Evolutionary conservation across 1,139 yeast species (phyloP), one percentile per base, ranked within the genome.

Genomic region (Kodamaea suecica): DNA sequence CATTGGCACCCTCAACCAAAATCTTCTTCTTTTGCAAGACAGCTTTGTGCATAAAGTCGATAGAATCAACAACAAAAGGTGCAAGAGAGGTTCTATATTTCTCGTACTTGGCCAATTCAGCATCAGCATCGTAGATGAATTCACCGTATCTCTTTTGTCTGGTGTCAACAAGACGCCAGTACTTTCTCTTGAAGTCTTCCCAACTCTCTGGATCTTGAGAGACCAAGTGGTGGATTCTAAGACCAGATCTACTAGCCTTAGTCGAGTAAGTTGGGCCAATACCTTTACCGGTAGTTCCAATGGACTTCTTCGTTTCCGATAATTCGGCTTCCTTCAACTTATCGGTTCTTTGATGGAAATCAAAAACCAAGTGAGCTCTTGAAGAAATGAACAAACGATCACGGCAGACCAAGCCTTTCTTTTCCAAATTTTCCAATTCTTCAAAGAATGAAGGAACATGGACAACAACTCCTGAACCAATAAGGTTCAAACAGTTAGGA

Each of bases 271-370:
- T 84, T 50, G 99, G 99, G 39, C 99, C 99, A 56, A 92, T 92
- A 65, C 99, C 99, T 63, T 94, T 92, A 57, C 97, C 97, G 33
- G 99, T 92, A 45, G 99, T 92, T 51, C 99, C 99, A 55, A 92
- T 92, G 30, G 95, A 80, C 66, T 87, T 88, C 60, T 87, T 87
- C 59, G 81, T 82, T 40, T 61, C 63, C 23, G 92, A 80, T 39
- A 94, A 76, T 63, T 92, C 98, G 36, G 85, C 83, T 65, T 92
- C 99, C 65, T 95, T 86, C 55, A 92, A 75, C 53, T 90, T 92
- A 59, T 92, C 99, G 35, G 95, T 87, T 59, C 94, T 78, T 68
- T 92, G 97, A 66, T 92, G 98, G 80, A 92, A 90, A 61, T 90
- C 97, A 59, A 92, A 92, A 31, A 92, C 98, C 52, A 92, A 70